Conservation (phyloP, 352 stramenopile genomes). For the Pythium aquatile region DNA sequence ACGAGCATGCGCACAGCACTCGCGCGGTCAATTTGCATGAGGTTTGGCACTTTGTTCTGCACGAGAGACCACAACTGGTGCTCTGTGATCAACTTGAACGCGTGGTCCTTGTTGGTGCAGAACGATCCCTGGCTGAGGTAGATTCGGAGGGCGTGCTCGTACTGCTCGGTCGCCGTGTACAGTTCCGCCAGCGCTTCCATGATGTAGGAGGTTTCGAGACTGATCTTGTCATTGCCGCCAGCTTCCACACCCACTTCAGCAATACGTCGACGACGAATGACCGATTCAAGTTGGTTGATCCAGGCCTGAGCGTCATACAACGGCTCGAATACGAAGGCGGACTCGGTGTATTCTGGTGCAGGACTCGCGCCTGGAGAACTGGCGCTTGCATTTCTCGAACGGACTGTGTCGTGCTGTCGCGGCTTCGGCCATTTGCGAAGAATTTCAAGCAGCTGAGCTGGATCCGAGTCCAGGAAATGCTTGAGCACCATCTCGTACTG, state of each 20-base stretch:
- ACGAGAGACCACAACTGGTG: slow-evolving; percentile 80
- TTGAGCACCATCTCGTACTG: slow-evolving; percentile 88
- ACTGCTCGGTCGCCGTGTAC: slow-evolving; percentile 81
- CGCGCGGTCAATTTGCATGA: slow-evolving; percentile 75
- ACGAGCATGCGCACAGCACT: slow-evolving; percentile 77
- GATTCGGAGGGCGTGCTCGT: slow-evolving; percentile 79
- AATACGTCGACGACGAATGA: slow-evolving; percentile 68
- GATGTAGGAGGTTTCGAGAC: slow-evolving; percentile 78
- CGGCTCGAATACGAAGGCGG: slow-evolving; percentile 62
- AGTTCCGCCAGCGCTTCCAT: slow-evolving; percentile 81
- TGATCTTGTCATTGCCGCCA: slow-evolving; percentile 46
- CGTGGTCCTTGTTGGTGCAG: slow-evolving; percentile 84
- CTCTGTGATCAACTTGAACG: slow-evolving; percentile 82
- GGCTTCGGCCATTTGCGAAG: slow-evolving; percentile 86
- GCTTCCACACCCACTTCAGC: slow-evolving; percentile 40
- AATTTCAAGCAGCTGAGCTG: slow-evolving; percentile 66
- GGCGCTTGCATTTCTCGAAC: slow-evolving; percentile 16
- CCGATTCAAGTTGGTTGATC: slow-evolving; percentile 81
- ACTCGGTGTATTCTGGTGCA: slow-evolving; percentile 75
- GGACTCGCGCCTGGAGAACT: slow-evolving; percentile 22
- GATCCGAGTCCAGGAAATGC: slow-evolving; percentile 82
- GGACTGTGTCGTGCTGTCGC: slow-evolving; percentile 35
- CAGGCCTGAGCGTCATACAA: slow-evolving; percentile 76
- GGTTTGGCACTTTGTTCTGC: slow-evolving; percentile 70
- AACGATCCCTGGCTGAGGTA: slow-evolving; percentile 83